Evolutionary conservation across 441 rosid species (phyloP).

Genomic region (Populus hybrid): DNA sequence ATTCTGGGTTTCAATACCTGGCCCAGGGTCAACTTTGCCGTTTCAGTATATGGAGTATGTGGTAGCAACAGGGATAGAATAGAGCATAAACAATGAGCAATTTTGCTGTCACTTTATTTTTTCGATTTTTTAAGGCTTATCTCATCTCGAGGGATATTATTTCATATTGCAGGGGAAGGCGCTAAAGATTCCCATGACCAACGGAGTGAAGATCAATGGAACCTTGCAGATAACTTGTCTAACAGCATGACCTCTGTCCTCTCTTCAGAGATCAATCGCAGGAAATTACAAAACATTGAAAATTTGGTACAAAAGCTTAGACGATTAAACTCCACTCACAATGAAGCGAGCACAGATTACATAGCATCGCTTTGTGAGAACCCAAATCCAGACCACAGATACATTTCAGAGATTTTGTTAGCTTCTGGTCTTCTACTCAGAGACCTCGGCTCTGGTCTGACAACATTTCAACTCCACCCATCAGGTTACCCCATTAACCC

Average conservation of each 20-base stretch:
- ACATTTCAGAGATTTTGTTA: conserved; percentile 83
- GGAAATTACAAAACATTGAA: conserved; percentile 75
- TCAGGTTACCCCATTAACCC: conserved; percentile 91
- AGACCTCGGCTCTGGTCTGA: conserved; percentile 57
- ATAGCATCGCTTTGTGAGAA: conserved; percentile 85
- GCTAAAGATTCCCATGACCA: conserved; percentile 27
- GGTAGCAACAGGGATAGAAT: not conserved
- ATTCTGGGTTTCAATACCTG: not conserved
- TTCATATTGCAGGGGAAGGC: conserved; percentile 35
- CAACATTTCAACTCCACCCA: conserved; percentile 72
- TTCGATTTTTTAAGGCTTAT: not conserved
- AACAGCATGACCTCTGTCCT: conserved; percentile 30
- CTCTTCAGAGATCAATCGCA: conserved; percentile 60
- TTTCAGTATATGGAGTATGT: too few relatives aligned
- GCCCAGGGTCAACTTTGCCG: not conserved
- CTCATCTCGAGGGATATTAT: conserved; percentile 8
- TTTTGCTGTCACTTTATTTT: not conserved
- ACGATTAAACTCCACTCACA: conserved; percentile 73
- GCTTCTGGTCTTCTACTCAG: conserved; percentile 89
- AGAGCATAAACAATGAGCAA: not conserved
- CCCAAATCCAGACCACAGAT: conserved; percentile 72
- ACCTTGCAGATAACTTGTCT: conserved; percentile 34
- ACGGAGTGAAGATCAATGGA: conserved; percentile 43
- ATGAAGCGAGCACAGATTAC: conserved; percentile 83
- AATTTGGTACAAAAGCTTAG: conserved; percentile 76